Evolutionary conservation across 2,329 filamentous ascomycete species (phyloP).

Genomic region (Dichotomopilus funicola): DNA sequence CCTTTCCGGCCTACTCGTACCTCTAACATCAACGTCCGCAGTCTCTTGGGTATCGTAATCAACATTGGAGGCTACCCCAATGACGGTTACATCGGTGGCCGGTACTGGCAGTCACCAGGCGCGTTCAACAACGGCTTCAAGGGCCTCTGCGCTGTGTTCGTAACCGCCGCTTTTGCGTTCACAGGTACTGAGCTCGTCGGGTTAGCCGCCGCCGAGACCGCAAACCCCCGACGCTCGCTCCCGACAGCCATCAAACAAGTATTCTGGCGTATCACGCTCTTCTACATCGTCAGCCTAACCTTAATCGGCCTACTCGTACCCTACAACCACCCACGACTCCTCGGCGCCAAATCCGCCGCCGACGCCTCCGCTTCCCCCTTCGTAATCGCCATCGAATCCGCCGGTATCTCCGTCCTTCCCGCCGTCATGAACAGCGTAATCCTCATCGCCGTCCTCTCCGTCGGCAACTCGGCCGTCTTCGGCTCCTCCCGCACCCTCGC

Average conservation of each 20-base stretch:
- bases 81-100: constrained; percentile 71
- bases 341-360: constrained; percentile 49
- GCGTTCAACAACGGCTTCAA: constrained; percentile 80
- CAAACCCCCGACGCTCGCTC: constrained; percentile 72
- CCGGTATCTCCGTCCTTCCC: constrained; percentile 72
- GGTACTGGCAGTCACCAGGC: constrained; percentile 73
- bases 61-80: constrained; percentile 73
- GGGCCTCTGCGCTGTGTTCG: constrained; percentile 71
- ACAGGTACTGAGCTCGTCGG: constrained; percentile 71
- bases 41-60: constrained; percentile 77
- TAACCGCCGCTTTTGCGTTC: constrained; percentile 71
- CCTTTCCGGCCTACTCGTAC: constrained; percentile 12
- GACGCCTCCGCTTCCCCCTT: constrained; percentile 79
- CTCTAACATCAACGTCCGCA: constrained; percentile 31
- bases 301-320: constrained; percentile 79
- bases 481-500: constrained; percentile 86
- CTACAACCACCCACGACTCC: constrained; percentile 59
- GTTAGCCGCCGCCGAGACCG: constrained; percentile 69
- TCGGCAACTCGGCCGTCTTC: constrained; percentile 88
- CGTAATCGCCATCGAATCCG: constrained; percentile 83
- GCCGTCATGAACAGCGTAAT: constrained; percentile 95
- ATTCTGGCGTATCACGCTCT: constrained; percentile 88
- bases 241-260: constrained; percentile 88
- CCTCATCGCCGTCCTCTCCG: constrained; percentile 80
- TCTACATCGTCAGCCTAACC: constrained; percentile 78